Evolutionary conservation across 108 stramenopile species (phyloP).

Genomic region (Nitzschia palea): DNA sequence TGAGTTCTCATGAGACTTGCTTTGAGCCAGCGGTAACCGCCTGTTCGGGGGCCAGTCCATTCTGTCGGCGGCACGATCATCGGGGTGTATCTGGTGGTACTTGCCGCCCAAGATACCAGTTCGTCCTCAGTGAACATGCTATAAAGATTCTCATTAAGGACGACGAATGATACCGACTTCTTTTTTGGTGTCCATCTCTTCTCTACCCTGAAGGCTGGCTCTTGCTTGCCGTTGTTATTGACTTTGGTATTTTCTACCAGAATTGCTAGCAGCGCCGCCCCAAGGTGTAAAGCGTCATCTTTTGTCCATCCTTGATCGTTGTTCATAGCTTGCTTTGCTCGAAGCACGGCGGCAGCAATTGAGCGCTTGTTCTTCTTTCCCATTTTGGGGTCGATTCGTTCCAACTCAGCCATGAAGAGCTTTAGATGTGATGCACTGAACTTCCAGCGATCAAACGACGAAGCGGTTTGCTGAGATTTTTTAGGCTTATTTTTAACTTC

Average conservation of each 20-base stretch:
- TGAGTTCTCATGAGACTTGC: conserved; percentile 77
- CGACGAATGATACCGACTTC: conserved; percentile 36
- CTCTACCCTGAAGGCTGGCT: conserved; percentile 60
- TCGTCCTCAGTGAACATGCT: conserved; percentile 48
- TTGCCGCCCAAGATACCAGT: conserved; percentile 34
- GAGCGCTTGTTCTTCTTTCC: conserved; percentile 36
- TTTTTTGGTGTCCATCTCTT: conserved; percentile 42
- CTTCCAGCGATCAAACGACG: conserved; percentile 40
- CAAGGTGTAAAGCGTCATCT: conserved; percentile 71
- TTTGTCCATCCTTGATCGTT: conserved; percentile 62
- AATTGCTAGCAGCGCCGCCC: conserved; percentile 77
- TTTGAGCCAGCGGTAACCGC: conserved; percentile 76
- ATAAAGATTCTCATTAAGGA: conserved; percentile 44
- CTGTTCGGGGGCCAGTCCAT: conserved; percentile 73
- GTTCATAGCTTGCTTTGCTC: conserved; percentile 49
- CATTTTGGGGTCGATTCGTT: conserved; percentile 39
- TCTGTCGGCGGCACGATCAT: conserved; percentile 91
- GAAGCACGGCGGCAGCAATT: conserved; percentile 43
- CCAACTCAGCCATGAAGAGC: conserved; percentile 56
- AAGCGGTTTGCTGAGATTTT: background rate
- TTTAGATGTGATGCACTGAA: conserved; percentile 57
- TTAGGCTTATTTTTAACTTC: conserved; percentile 1
- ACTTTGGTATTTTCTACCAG: conserved; percentile 61
- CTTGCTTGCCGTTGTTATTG: conserved; percentile 32
- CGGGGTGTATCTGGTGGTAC: conserved; percentile 73